phyloP scores from a whole-genome alignment of 2,329 filamentous ascomycete genomes.

The Phoma sp. region DNA sequence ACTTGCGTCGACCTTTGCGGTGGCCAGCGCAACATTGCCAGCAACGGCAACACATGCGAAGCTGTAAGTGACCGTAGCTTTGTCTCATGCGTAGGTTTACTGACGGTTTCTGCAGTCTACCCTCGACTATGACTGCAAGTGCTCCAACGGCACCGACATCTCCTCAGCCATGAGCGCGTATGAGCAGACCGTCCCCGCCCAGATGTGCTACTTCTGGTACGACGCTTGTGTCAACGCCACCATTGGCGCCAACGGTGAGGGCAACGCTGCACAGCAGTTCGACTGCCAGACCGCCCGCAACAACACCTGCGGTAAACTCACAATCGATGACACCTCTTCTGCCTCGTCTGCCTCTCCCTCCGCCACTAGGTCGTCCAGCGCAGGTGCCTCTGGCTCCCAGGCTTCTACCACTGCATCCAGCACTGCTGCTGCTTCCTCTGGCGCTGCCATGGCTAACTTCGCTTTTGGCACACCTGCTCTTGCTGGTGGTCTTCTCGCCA shows the following conservation, averaged over 20 bases:
- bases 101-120: slow-evolving; percentile 50
- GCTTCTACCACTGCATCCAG: slow-evolving; percentile 36
- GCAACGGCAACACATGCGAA: slow-evolving; percentile 62
- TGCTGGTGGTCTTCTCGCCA: slow-evolving; percentile 60
- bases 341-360: slow-evolving; percentile 34
- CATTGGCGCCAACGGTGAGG: slow-evolving; percentile 25
- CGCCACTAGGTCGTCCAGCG: slow-evolving; percentile 28
- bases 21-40: slow-evolving; percentile 47
- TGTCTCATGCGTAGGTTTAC: background rate
- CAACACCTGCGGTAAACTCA: slow-evolving; percentile 60
- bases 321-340: slow-evolving; percentile 35
- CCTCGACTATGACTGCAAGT: slow-evolving; percentile 64
- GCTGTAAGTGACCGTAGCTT: slow-evolving; percentile 53
- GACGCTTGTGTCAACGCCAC: slow-evolving; percentile 49
- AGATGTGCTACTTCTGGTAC: slow-evolving; percentile 63
- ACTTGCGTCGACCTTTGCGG: slow-evolving; percentile 67
- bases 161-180: slow-evolving; percentile 52
- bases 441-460: slow-evolving; percentile 55
- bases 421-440: slow-evolving; percentile 36
- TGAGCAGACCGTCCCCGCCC: slow-evolving; percentile 64
- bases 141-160: slow-evolving; percentile 63
- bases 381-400: slow-evolving; percentile 22
- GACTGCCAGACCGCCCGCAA: slow-evolving; percentile 53
- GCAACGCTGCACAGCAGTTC: slow-evolving; percentile 47
- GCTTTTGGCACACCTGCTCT: slow-evolving; percentile 58